Evolutionary conservation across 306 rosid species (phyloP).

Genomic region (Albizia julibrissin): DNA sequence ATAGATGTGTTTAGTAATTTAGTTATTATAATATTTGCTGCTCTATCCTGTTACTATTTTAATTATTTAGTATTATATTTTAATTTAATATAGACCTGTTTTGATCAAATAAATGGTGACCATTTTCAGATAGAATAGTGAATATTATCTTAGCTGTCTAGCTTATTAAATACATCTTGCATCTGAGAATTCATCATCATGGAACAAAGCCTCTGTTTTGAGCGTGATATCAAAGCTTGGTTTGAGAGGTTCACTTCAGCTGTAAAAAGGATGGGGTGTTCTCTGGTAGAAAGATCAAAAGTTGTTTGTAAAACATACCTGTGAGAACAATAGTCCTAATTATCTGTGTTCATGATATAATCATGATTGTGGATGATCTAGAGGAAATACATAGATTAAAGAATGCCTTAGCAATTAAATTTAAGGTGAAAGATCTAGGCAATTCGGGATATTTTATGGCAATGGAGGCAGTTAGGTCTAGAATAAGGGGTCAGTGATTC

Average conservation of each 20-base stretch:
- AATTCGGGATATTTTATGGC: neutral
- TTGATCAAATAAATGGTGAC: neutral
- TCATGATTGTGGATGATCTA: neutral
- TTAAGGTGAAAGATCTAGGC: neutral
- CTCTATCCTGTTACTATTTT: neutral
- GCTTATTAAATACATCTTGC: neutral
- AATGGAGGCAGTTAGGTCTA: neutral
- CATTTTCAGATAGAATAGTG: neutral
- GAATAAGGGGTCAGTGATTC: no score
- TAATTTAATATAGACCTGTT: neutral
- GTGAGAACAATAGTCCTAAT: neutral
- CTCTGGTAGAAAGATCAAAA: neutral
- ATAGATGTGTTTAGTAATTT: neutral
- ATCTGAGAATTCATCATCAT: neutral
- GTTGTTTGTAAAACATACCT: neutral
- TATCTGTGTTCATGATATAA: no score
- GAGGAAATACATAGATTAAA: neutral
- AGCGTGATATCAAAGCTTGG: neutral
- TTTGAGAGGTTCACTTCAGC: neutral
- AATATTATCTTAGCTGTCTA: neutral
- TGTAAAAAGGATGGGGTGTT: neutral
- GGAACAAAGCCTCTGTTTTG: neutral
- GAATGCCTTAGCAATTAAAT: neutral
- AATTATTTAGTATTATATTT: neutral
- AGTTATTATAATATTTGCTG: neutral